Evolutionary conservation across 306 rosid species (phyloP).

Genomic region (Ormosia semicastrata): DNA sequence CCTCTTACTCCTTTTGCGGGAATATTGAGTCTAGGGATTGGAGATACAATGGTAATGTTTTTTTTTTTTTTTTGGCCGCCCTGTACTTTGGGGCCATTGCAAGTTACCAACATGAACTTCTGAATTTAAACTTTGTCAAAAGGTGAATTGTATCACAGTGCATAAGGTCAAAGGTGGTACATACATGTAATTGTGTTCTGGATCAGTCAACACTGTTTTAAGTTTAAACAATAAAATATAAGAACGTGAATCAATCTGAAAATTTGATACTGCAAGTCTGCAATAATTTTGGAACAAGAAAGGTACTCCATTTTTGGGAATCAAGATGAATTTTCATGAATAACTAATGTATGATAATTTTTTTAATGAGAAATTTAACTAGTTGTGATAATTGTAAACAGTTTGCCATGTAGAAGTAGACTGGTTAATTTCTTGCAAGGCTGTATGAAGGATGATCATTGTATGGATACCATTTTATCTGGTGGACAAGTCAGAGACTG

Average conservation of each 20-base stretch:
- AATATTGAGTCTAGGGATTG: conserved; percentile 90
- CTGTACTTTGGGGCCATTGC: neutral
- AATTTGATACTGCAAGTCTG: neutral
- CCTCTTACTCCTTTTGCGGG: conserved; percentile 96
- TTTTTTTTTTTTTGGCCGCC: neutral
- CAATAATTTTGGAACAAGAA: neutral
- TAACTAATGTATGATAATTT: no score
- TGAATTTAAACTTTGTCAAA: neutral
- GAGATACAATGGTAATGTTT: conserved; percentile 82
- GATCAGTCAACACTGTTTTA: neutral
- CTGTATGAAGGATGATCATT: neutral
- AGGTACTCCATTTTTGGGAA: neutral
- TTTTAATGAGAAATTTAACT: neutral
- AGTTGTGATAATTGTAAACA: neutral
- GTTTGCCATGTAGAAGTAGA: conserved; percentile 6
- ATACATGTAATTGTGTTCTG: neutral
- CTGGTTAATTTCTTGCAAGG: neutral
- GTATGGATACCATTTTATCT: neutral
- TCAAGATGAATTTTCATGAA: neutral
- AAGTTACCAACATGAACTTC: neutral
- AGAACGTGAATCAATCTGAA: conserved; percentile 9
- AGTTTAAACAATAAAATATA: neutral
- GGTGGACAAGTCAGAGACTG: neutral
- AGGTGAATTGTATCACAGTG: neutral
- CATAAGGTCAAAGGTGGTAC: neutral